These are phyloP conservation scores for Carex littledalei DNA, from an alignment of 176 grass and related monocot genomes.

Conservation along the genomic window DNA sequence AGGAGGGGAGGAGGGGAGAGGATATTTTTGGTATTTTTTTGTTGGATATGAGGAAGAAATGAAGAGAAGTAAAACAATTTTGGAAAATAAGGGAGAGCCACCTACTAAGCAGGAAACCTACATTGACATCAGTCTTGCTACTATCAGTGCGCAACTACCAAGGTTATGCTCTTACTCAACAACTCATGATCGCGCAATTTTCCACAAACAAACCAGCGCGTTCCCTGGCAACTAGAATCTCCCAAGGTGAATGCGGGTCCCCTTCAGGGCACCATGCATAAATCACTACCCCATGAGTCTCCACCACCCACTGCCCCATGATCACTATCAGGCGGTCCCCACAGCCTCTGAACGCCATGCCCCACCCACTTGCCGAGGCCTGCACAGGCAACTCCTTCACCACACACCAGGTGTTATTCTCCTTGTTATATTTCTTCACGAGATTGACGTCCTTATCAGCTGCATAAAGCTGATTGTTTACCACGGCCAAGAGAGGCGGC, in stretches of 20 bases:
- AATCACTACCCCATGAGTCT: constrained; percentile 70
- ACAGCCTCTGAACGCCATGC: constrained; percentile 78
- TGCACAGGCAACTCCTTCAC: constrained; percentile 71
- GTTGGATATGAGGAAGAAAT: neutral
- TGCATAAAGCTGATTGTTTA: constrained; percentile 90
- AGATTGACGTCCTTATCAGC: constrained; percentile 64
- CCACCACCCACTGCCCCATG: constrained; percentile 49
- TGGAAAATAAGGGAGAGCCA: neutral
- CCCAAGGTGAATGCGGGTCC: constrained; percentile 45
- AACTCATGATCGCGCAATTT: constrained; percentile 97
- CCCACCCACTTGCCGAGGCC: constrained; percentile 81
- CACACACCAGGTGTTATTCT: constrained; percentile 73
- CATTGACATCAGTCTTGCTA: neutral
- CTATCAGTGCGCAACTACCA: neutral
- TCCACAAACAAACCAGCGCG: constrained; percentile 68
- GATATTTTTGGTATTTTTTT: neutral
- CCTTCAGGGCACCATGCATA: constrained; percentile 75
- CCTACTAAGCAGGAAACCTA: neutral
- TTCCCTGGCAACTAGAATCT: constrained; percentile 66
- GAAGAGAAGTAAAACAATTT: neutral
- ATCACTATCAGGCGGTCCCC: constrained; percentile 72
- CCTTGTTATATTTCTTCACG: constrained; percentile 93
- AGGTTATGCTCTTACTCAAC: constrained; percentile 33
- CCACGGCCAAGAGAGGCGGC: constrained; percentile 74
- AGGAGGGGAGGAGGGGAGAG: too few species aligned